Evolutionary conservation across 2,329 filamentous ascomycete genomes (phyloP).

Genomic region (Nothophoma quercina): DNA sequence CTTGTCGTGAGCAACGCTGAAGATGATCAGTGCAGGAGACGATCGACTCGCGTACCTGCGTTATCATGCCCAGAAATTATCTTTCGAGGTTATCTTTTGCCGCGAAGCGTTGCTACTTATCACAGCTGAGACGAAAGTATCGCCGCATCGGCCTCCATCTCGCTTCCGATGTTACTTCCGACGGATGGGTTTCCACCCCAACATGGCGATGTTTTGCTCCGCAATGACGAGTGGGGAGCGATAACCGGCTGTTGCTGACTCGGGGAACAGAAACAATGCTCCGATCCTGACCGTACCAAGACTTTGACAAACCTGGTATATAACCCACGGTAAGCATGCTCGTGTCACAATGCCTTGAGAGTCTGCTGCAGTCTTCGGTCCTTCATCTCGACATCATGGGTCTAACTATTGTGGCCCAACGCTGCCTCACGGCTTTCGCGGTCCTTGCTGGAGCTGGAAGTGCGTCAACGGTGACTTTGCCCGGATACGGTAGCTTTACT

Average conservation of each 20-base stretch:
- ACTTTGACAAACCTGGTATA: slow-evolving; percentile 1
- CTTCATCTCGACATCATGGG: slow-evolving; percentile 12
- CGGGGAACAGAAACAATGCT: not conserved
- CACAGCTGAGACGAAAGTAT: not conserved
- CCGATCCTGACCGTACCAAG: slow-evolving; percentile 4
- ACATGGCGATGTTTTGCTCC: slow-evolving; percentile 9
- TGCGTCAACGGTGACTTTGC: slow-evolving; percentile 32
- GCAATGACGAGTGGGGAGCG: slow-evolving; percentile 18
- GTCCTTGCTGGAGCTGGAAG: slow-evolving; percentile 1
- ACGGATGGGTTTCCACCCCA: slow-evolving; percentile 5
- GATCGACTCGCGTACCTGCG: not conserved
- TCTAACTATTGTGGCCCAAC: slow-evolving; percentile 2
- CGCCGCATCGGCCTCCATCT: not conserved
- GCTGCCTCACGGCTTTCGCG: slow-evolving; percentile 14
- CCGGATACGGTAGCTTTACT: slow-evolving; percentile 50
- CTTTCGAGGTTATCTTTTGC: not conserved
- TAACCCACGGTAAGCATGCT: slow-evolving; percentile 4
- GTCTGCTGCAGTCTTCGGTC: not conserved
- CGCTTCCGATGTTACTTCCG: slow-evolving; percentile 18
- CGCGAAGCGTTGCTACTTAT: not conserved
- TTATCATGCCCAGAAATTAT: not conserved
- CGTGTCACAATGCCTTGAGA: not conserved
- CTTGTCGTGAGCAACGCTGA: too few relatives aligned
- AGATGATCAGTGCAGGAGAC: too few relatives aligned
- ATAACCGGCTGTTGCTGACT: slow-evolving; percentile 16